Percentiles rank a stretch among this genome's conserved stretches.
phyloP scores from a whole-genome alignment of 352 stramenopile genomes.

The Phytophthora meadii region DNA sequence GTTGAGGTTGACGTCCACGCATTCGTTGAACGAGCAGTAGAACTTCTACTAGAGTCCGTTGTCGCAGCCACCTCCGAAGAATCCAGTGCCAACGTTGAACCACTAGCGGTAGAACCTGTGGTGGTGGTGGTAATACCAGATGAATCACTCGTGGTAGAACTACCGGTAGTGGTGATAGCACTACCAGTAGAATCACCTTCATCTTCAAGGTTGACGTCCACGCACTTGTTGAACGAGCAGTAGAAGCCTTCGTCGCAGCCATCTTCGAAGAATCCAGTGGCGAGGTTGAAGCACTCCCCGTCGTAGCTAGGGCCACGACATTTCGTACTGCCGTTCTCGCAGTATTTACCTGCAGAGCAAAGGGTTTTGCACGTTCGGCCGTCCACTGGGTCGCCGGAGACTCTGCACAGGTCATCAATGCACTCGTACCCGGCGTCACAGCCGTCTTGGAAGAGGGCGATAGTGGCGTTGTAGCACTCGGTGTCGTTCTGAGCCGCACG shows the following conservation, averaged over 20 bases:
- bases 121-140: neutral
- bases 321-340: constrained; percentile 23
- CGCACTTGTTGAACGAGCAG: constrained; percentile 39
- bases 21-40: constrained; percentile 33
- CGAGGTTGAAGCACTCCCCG: constrained; percentile 50
- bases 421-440: constrained; percentile 39
- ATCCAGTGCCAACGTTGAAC: constrained; percentile 35
- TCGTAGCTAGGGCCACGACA: constrained; percentile 29
- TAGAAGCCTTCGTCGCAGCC: constrained; percentile 29
- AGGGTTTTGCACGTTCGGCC: constrained; percentile 15
- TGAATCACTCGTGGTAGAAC: constrained; percentile 37
- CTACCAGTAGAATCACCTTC: neutral
- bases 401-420: constrained; percentile 39
- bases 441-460: constrained; percentile 36
- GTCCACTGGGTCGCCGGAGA: constrained; percentile 14
- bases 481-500: constrained; percentile 21
- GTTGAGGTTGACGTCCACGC: constrained; percentile 9
- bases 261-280: constrained; percentile 28
- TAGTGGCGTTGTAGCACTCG: constrained; percentile 42
- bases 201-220: constrained; percentile 23
- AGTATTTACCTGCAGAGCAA: constrained; percentile 28
- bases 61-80: constrained; percentile 29
- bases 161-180: neutral
- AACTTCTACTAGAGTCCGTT: constrained; percentile 17
- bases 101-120: constrained; percentile 21